Percentiles rank a stretch among this genome's conserved stretches.
Evolutionary conservation across 1,284 basidiomycete genomes (phyloP).

Genomic region (Puccinia coronata): DNA sequence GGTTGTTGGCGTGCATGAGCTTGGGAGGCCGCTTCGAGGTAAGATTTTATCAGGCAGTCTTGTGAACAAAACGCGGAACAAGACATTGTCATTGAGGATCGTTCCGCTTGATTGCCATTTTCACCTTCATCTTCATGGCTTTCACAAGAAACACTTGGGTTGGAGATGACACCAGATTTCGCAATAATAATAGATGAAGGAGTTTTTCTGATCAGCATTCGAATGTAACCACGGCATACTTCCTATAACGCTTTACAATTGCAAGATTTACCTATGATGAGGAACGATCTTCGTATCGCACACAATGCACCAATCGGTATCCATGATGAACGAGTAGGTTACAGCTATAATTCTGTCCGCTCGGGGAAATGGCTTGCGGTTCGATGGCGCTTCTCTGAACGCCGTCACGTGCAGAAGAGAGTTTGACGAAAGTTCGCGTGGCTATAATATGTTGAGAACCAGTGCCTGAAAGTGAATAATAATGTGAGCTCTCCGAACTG

Average conservation of each 20-base stretch:
- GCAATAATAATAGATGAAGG: background rate
- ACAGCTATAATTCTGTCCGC: background rate
- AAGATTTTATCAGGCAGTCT: slow-evolving; percentile 14
- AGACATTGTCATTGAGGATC: background rate
- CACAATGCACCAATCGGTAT: slow-evolving; percentile 19
- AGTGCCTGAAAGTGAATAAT: background rate
- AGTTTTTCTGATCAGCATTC: background rate
- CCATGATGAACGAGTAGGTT: no score
- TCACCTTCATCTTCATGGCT: background rate
- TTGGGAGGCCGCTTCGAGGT: slow-evolving; percentile 12
- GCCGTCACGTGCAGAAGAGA: background rate
- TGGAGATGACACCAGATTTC: background rate
- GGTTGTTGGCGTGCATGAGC: background rate
- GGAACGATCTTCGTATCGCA: slow-evolving; percentile 9
- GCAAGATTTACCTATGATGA: background rate
- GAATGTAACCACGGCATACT: background rate
- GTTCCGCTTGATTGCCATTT: background rate
- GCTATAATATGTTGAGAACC: background rate
- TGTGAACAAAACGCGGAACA: slow-evolving; percentile 12
- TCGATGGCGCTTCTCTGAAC: background rate
- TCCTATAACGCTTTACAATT: no score
- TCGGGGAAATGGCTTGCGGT: background rate
- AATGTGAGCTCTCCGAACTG: background rate
- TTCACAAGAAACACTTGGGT: background rate
- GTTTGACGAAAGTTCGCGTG: background rate